These are phyloP conservation scores for Candida wancherniae DNA, from an alignment of 805 yeast species.

Conservation along the genomic window DNA sequence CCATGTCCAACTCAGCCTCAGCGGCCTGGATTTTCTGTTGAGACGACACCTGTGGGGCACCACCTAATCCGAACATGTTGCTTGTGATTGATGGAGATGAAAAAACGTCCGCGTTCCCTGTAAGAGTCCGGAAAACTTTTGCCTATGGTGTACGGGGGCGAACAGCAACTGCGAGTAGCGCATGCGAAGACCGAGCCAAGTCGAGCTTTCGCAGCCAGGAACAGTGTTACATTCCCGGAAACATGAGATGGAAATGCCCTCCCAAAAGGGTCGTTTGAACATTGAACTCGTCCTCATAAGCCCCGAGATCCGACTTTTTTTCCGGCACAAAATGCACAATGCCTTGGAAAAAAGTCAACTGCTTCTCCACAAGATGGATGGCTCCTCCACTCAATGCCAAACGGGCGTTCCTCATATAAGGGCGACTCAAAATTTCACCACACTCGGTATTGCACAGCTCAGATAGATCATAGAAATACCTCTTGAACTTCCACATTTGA, in stretches of 20 bases:
- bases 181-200: no score
- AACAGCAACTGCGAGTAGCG: no score
- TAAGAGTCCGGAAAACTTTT: no score
- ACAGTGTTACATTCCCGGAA: conserved; percentile 30
- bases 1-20: conserved; percentile 95
- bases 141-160: no score
- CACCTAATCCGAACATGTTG: conserved; percentile 68
- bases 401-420: conserved; percentile 24
- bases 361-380: conserved; percentile 30
- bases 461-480: conserved; percentile 27
- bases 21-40: conserved; percentile 85
- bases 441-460: conserved; percentile 20
- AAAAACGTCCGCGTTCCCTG: no score
- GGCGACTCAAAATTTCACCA: conserved; percentile 18
- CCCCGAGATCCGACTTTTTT: conserved; percentile 23
- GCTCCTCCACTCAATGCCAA: conserved; percentile 29
- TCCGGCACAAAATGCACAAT: conserved; percentile 29
- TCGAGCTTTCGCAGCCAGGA: no score
- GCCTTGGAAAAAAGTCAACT: conserved; percentile 36
- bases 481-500: conserved; percentile 37
- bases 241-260: conserved; percentile 30
- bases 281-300: no score
- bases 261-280: conserved; percentile 34
- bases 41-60: conserved; percentile 66
- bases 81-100: no score